These are phyloP conservation scores for Kuraishia borneana DNA, from an alignment of 805 yeast species.

Conservation along the genomic window DNA sequence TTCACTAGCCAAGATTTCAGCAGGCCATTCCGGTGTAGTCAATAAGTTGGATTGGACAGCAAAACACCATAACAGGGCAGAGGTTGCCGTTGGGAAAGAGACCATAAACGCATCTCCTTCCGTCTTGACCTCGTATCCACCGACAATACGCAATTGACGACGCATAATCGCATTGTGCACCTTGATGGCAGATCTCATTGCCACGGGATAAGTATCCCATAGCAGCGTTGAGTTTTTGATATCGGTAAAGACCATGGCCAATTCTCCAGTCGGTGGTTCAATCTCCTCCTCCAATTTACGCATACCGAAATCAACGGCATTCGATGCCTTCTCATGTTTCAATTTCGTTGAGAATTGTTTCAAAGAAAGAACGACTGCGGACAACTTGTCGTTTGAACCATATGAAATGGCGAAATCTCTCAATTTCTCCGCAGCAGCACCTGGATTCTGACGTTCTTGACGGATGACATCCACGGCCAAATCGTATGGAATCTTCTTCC, in stretches of 20 bases:
- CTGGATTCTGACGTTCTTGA: slow-evolving; percentile 71
- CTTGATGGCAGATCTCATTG: slow-evolving; percentile 95
- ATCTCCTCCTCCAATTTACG: slow-evolving; percentile 84
- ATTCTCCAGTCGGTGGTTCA: slow-evolving; percentile 86
- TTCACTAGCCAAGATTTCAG: slow-evolving; percentile 72
- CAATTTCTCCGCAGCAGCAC: slow-evolving; percentile 84
- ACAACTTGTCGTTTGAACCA: slow-evolving; percentile 70
- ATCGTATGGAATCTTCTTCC: slow-evolving; percentile 78
- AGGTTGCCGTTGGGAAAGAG: slow-evolving; percentile 84
- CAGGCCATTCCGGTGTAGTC: slow-evolving; percentile 85
- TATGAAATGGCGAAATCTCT: slow-evolving; percentile 92
- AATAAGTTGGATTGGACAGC: slow-evolving; percentile 79
- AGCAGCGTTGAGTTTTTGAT: slow-evolving; percentile 85
- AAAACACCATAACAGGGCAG: slow-evolving; percentile 91
- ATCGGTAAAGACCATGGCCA: slow-evolving; percentile 96
- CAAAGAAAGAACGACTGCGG: slow-evolving; percentile 70
- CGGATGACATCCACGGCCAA: slow-evolving; percentile 86
- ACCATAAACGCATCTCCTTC: slow-evolving; percentile 99
- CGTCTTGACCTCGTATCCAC: slow-evolving; percentile 97
- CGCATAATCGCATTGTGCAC: slow-evolving; percentile 93
- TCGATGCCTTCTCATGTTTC: slow-evolving; percentile 27
- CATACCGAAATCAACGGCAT: slow-evolving; percentile 64
- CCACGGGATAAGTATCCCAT: slow-evolving; percentile 89
- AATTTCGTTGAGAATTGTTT: slow-evolving; percentile 34
- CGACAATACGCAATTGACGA: slow-evolving; percentile 80